phyloP scores from a whole-genome alignment of 2,329 filamentous ascomycete genomes.

The Penicillium oxalicum region DNA sequence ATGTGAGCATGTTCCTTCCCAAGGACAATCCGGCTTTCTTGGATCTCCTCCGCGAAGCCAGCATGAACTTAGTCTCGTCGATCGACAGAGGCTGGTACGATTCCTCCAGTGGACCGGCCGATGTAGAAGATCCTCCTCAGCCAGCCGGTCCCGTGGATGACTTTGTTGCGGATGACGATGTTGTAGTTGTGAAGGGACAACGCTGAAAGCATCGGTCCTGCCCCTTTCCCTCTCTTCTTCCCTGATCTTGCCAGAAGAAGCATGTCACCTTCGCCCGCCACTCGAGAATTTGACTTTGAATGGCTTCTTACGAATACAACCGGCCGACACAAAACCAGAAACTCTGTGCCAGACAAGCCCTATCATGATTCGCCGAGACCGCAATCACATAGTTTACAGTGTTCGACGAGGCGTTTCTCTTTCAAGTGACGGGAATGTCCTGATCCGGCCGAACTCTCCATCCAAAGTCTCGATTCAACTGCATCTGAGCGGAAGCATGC shows the following conservation, averaged over 20 bases:
- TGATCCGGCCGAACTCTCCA: too few species aligned
- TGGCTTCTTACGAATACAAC: too few species aligned
- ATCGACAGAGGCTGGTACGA: slow-evolving; percentile 39
- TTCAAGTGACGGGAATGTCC: too few species aligned
- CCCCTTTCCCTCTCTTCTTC: too few species aligned
- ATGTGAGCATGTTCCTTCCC: slow-evolving; percentile 52
- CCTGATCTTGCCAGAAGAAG: too few species aligned
- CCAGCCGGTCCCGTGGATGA: slow-evolving; percentile 16
- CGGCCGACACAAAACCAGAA: not conserved
- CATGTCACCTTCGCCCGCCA: too few species aligned
- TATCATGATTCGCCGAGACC: too few species aligned
- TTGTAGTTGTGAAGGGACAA: slow-evolving; percentile 29
- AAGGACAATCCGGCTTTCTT: slow-evolving; percentile 43
- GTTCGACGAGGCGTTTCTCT: too few species aligned
- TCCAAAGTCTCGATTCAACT: too few species aligned
- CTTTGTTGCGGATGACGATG: slow-evolving; percentile 31
- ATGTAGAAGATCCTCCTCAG: slow-evolving; percentile 16
- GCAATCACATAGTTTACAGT: too few species aligned
- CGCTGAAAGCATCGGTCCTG: too few species aligned
- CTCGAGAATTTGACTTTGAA: not conserved
- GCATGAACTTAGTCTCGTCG: slow-evolving; percentile 34
- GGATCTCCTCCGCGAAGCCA: slow-evolving; percentile 34
- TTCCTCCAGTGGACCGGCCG: slow-evolving; percentile 20
- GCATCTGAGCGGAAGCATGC: too few species aligned
- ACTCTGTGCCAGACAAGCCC: not conserved